These are phyloP conservation scores for Polytrichum commune DNA, from an alignment of 225 moss, liverwort and hornwort genomes.

Conservation along the genomic window DNA sequence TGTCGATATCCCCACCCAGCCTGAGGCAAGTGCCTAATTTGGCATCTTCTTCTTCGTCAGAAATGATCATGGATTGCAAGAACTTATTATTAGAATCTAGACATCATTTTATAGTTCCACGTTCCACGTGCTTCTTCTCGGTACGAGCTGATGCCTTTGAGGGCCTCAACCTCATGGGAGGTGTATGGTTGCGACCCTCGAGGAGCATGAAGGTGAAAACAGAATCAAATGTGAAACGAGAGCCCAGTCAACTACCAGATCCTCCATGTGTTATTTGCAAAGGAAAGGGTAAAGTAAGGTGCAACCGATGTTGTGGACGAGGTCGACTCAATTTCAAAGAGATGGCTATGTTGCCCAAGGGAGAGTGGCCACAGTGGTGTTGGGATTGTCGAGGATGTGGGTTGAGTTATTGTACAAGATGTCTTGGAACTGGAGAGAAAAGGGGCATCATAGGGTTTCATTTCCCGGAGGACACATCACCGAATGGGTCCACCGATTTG, in stretches of 20 bases:
- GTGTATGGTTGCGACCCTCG: constrained; percentile 49
- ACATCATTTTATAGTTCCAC: neutral
- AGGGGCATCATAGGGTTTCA: constrained; percentile 90
- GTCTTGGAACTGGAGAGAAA: constrained; percentile 93
- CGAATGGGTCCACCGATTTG: constrained; percentile 40
- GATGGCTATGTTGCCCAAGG: constrained; percentile 78
- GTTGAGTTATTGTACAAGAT: constrained; percentile 79
- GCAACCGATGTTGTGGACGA: constrained; percentile 74
- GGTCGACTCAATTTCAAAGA: constrained; percentile 87
- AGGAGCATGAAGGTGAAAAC: constrained; percentile 54
- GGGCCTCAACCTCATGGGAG: constrained; percentile 53
- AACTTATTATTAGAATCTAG: too few relatives aligned
- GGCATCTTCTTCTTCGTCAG: constrained; percentile 15
- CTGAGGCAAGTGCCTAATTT: constrained; percentile 20
- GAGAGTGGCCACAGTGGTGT: constrained; percentile 99
- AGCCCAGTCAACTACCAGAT: constrained; percentile 66
- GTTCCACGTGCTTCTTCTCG: neutral
- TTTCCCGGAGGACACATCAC: constrained; percentile 60
- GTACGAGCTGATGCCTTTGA: constrained; percentile 25
- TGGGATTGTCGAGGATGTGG: constrained; percentile 98
- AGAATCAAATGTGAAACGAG: constrained; percentile 81
- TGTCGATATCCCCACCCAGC: constrained; percentile 21
- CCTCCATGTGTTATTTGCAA: constrained; percentile 79
- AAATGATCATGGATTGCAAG: constrained; percentile 14
- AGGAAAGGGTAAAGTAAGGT: constrained; percentile 76